A percentile compares a stretch with the other conserved stretches of the same genome.
phyloP scores from a whole-genome alignment of 305 asterid genomes.

The Fraxinus sp. region DNA sequence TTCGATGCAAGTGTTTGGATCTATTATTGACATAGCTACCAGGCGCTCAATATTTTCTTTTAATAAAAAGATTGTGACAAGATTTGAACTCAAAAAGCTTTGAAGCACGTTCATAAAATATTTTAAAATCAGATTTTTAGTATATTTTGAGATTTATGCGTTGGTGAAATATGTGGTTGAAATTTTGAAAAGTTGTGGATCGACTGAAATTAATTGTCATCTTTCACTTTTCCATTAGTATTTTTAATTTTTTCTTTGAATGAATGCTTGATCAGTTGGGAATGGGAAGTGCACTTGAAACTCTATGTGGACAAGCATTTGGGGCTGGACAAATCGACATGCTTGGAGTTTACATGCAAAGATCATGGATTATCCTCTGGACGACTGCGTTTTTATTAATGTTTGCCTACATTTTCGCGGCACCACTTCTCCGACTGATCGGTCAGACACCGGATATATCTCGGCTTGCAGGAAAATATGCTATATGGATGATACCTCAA shows the following conservation, averaged over 20 bases:
- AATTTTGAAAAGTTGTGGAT: too few species aligned
- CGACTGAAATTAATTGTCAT: too few species aligned
- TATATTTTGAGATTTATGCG: too few species aligned
- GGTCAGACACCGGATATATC: conserved; percentile 31
- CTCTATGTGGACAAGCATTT: conserved; percentile 38
- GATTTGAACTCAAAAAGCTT: background rate
- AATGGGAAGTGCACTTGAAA: conserved; percentile 44
- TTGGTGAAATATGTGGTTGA: too few species aligned
- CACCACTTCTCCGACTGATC: conserved; percentile 22
- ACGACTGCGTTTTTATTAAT: conserved; percentile 17
- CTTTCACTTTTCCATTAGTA: background rate
- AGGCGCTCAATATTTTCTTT: background rate
- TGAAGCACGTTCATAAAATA: too few species aligned
- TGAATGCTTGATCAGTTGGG: conserved; percentile 27
- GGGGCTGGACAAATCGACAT: conserved; percentile 36
- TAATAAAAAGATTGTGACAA: too few species aligned
- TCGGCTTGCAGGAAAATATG: conserved; percentile 27
- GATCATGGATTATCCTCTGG: conserved; percentile 36
- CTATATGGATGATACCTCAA: conserved; percentile 43
- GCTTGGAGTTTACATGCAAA: conserved; percentile 38
- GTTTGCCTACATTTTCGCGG: conserved; percentile 32
- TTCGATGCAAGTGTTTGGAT: background rate
- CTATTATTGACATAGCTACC: background rate
- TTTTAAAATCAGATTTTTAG: too few species aligned
- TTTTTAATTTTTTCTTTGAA: background rate